phyloP scores from a whole-genome alignment of 345 rosid genomes.

The Carallia pectinifolia region DNA sequence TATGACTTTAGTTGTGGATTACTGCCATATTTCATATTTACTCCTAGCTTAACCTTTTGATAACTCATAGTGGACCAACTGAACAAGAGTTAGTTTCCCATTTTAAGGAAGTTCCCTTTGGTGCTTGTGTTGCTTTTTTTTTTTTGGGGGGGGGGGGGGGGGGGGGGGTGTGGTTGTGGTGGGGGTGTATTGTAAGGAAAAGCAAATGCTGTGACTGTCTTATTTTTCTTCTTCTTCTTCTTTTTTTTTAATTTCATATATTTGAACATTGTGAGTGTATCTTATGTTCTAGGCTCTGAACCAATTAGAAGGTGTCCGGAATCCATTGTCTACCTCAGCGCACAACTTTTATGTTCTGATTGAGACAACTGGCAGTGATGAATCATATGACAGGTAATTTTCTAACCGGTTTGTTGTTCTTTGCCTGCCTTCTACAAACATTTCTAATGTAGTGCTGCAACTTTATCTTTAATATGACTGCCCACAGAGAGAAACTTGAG shows the following conservation, averaged over 20 bases:
- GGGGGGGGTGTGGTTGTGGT: no score
- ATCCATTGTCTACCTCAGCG: constrained; percentile 65
- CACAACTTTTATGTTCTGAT: constrained; percentile 86
- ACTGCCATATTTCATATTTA: no score
- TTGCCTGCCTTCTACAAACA: not conserved
- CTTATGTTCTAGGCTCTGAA: constrained; percentile 53
- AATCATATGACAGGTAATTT: constrained; percentile 60
- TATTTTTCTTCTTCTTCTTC: not conserved
- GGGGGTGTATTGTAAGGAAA: not conserved
- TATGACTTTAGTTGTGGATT: not conserved
- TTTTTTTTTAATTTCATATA: not conserved
- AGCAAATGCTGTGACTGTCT: not conserved
- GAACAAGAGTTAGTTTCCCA: not conserved
- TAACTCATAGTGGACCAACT: not conserved
- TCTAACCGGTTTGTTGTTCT: constrained; percentile 3
- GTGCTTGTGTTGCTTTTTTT: not conserved
- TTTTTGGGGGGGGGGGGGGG: no score
- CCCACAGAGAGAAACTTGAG: constrained; percentile 85
- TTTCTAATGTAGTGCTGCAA: not conserved
- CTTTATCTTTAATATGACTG: constrained; percentile 10
- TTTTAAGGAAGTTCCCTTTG: not conserved
- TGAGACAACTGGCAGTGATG: constrained; percentile 84
- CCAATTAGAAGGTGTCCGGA: constrained; percentile 82
- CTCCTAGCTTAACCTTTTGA: not conserved
- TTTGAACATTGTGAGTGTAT: not conserved